These are phyloP conservation scores for Xylariaceae sp. DNA, from an alignment of 2,329 filamentous ascomycete genomes.

Conservation along the genomic window DNA sequence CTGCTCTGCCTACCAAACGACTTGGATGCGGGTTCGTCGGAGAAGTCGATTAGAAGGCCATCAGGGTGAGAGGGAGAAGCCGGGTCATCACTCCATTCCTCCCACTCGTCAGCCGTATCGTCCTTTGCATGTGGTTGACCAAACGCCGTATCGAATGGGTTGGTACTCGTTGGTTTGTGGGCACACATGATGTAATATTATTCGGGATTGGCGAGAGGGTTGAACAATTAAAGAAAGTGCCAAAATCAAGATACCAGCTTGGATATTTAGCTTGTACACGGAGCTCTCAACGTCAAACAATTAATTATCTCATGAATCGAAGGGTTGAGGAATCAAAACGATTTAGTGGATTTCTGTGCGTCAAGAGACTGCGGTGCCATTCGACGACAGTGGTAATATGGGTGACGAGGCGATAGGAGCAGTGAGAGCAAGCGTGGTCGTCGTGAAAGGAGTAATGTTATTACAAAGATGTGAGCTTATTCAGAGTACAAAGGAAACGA, in stretches of 20 bases:
- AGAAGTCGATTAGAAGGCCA: conserved; percentile 23
- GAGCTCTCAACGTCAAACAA: conserved; percentile 1
- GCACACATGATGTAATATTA: conserved; percentile 22
- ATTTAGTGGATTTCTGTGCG: neutral
- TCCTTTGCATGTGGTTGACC: conserved; percentile 14
- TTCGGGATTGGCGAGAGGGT: conserved; percentile 1
- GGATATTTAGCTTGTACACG: conserved; percentile 14
- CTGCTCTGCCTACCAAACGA: conserved; percentile 10
- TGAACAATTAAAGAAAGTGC: conserved; percentile 13
- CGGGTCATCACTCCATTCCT: conserved; percentile 30
- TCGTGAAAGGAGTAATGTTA: conserved; percentile 7
- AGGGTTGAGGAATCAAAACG: conserved; percentile 2
- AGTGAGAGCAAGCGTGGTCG: neutral
- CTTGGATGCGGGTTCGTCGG: conserved; percentile 15
- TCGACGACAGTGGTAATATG: neutral
- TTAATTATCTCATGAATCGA: neutral
- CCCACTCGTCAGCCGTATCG: conserved; percentile 28
- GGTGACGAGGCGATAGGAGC: neutral
- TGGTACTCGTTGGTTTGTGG: conserved; percentile 16
- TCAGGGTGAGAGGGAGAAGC: conserved; percentile 11
- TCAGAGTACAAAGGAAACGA: conserved; percentile 9
- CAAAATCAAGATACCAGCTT: conserved; percentile 28
- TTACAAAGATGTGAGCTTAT: conserved; percentile 11
- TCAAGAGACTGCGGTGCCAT: neutral
- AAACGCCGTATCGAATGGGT: conserved; percentile 17